Base-by-base conservation (phyloP, 1,284 basidiomycete genomes). In the Cryptococcus sp. region DNA sequence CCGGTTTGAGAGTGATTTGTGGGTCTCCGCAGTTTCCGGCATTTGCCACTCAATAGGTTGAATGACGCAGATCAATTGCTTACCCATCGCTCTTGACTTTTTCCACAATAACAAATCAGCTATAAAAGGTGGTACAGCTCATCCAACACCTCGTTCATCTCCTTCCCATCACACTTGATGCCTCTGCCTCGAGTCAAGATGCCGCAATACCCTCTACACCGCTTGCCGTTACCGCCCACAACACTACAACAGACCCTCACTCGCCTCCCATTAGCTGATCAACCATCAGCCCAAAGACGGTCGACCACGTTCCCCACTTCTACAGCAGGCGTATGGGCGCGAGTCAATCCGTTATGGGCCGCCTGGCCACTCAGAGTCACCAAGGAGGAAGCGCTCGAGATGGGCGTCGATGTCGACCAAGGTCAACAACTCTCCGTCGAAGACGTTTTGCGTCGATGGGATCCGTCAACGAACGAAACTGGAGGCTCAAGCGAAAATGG, bases 301-400 rank as follows among this genome's bases (percentile, higher is more conserved):
- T 64, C 85, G 83, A 63, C 81, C 84, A 52, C 82, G 85, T 64
- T 82, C 10, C 77, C 83, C 0, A 75, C 85, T 5, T 50, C 62
- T 30, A 61, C 66, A 3, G 50, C 57, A 42, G 72, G 75, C 2
- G 55, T 79, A 71, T 97, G 90, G 81, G 86, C 90, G 13, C 87
- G 88, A 71, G 87, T 91, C 48, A 83, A 88, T 1, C 93, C 95
- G 0, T 84, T 92, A 57, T 91, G 92, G 6, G 68, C 90, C 0
- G 81, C 86, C 5, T 98, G 97, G 78, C 95, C 95, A 0, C 93
- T 91, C 76, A 83, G 86, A 30, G 86, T 97, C 13, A 79, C 80
- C 5, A 80, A 82, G 27, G 81, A 84, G 22, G 85, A 88, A 73
- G 83, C 86, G 64, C 79, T 79, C 2, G 82, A 80, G 15, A 84